Evolutionary conservation across 305 asterid genomes (phyloP), one percentile per base, ranked within the genome.

Genomic region (Plantago rigida): DNA sequence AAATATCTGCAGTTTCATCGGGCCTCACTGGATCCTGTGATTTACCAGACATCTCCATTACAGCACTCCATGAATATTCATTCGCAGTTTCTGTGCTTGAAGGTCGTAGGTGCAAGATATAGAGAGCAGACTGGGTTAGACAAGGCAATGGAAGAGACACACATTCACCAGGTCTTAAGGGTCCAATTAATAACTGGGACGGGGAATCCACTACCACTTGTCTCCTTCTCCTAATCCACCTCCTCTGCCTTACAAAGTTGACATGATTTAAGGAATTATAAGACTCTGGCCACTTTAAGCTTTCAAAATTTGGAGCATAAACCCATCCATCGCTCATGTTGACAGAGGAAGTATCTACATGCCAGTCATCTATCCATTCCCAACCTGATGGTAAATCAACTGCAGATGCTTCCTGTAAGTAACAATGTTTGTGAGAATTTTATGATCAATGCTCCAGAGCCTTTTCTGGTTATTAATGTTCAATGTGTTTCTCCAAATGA

Each of bases 291-390:
- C 96, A 90, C 77, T 81, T 81, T 68, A 87, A 77, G 60, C 82
- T 81, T 67, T 69, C 84, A 62, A 64, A 53, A 59, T 91, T 84
- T 49, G 89, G 91, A 70, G 95, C 95, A 79, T 91, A 91, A 65
- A 82, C 87, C 96, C 95, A 91, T 73, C 97, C 97, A 76, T 87
- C 97, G 70, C 80, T 77, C 48, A 82, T 77, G 59, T 74, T 80
- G 67, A 79, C 81, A 29, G 94, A 73, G 52, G 75, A 71, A 48
- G 77, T 71, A 71, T 91, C 96, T 12, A 91, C 78, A 68, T 68
- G 86, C 97, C 97, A 91, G 66, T 80, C 94, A 69, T 84, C 95
- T 78, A 79, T 62, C 96, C 96, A 87, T 65, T 81, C 82, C 94
- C 91, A 85, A 31, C 91, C 91, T 58, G 92, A 71, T 19, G 95